Evolutionary conservation across 495 filamentous ascomycete genomes (phyloP).

Genomic region (Echria macrotheca): DNA sequence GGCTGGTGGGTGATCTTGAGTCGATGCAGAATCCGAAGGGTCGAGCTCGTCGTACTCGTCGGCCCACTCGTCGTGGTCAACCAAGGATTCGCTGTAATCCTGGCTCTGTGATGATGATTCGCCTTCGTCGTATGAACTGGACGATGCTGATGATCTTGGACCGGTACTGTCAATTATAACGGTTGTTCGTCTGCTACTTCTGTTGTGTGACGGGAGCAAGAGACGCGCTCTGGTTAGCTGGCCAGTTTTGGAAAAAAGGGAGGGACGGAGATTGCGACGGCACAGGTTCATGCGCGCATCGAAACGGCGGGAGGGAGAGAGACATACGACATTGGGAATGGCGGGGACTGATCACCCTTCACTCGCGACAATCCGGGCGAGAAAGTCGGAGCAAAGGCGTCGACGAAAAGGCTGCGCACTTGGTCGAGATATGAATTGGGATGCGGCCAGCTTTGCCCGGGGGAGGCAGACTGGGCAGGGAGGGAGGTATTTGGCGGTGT

Average conservation of each 20-base stretch:
- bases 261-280: constrained; percentile 13
- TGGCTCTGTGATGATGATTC: constrained; percentile 22
- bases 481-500: constrained; percentile 16
- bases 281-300: constrained; percentile 15
- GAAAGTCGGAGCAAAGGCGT: constrained; percentile 34
- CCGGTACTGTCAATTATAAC: constrained; percentile 44
- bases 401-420: too few relatives aligned
- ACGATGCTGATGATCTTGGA: constrained; percentile 27
- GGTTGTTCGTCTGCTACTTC: constrained; percentile 46
- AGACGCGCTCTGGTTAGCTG: constrained; percentile 1
- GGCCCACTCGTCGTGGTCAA: constrained; percentile 46
- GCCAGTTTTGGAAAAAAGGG: background rate
- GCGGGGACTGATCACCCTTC: constrained; percentile 32
- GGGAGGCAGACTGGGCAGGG: constrained; percentile 11
- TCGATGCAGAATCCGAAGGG: constrained; percentile 77
- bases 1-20: constrained; percentile 13
- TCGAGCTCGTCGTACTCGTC: constrained; percentile 59
- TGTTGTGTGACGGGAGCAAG: background rate
- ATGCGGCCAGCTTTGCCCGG: constrained; percentile 7
- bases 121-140: constrained; percentile 30
- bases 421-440: too few relatives aligned
- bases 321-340: constrained; percentile 48
- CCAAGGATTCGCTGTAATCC: constrained; percentile 39
- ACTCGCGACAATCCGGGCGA: constrained; percentile 36
- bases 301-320: background rate